phyloP scores from a whole-genome alignment of 2,329 filamentous ascomycete genomes.

The Chrysoporthe puriensis region DNA sequence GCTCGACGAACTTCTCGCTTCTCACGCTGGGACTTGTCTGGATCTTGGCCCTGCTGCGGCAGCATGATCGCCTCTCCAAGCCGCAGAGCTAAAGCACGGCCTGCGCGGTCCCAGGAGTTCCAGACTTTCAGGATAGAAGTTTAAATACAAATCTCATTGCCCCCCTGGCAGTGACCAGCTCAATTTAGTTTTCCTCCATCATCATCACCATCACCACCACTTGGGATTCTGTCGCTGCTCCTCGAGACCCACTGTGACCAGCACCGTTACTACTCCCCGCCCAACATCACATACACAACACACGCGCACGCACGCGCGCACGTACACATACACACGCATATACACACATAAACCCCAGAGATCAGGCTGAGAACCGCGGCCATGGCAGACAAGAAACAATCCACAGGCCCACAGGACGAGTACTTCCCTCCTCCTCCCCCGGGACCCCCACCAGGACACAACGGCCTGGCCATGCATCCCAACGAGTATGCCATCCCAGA shows the following conservation, averaged over 20 bases:
- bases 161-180: background rate
- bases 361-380: conserved; percentile 8
- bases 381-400: conserved; percentile 25
- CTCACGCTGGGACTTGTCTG: too few relatives aligned
- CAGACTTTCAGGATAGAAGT: background rate
- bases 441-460: conserved; percentile 34
- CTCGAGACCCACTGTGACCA: background rate
- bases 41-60: background rate
- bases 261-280: background rate
- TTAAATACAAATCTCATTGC: background rate
- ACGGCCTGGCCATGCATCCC: conserved; percentile 32
- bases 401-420: conserved; percentile 16
- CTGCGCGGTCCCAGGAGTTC: background rate
- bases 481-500: conserved; percentile 35
- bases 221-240: background rate
- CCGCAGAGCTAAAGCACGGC: conserved; percentile 1
- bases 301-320: too few relatives aligned
- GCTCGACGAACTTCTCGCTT: background rate
- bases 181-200: background rate
- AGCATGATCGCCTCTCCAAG: background rate
- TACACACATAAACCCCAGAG: background rate
- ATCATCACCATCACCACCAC: background rate
- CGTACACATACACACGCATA: too few relatives aligned
- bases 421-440: conserved; percentile 36
- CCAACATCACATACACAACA: too few relatives aligned